Evolutionary conservation across 805 yeast genomes (phyloP).

Genomic region (Yarrowia keelungensis): DNA sequence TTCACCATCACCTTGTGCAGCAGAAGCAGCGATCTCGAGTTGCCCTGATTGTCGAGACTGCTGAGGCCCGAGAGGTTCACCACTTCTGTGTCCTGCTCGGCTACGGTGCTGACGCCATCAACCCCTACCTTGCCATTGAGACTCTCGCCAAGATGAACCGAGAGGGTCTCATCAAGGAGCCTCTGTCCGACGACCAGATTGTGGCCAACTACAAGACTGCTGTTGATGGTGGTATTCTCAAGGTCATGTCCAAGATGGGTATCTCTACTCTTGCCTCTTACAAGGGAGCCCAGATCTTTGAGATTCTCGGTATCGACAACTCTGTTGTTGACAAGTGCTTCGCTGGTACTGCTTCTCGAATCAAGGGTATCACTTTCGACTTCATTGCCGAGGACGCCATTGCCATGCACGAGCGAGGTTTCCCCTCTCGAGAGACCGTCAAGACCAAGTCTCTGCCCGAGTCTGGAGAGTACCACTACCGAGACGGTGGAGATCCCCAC

Average conservation of each 20-base stretch:
- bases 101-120: constrained; percentile 96
- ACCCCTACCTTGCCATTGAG: constrained; percentile 93
- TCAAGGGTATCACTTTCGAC: constrained; percentile 93
- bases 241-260: constrained; percentile 99
- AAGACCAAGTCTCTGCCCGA: constrained; percentile 83
- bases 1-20: constrained; percentile 94
- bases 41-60: constrained; percentile 89
- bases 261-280: constrained; percentile 97
- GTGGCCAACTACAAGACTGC: constrained; percentile 82
- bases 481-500: constrained; percentile 98
- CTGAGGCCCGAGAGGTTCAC: constrained; percentile 97
- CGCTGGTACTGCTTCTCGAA: constrained; percentile 97
- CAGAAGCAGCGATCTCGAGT: constrained; percentile 96
- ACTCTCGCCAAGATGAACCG: constrained; percentile 82
- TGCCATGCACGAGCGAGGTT: constrained; percentile 91
- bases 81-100: constrained; percentile 94
- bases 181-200: constrained; percentile 64
- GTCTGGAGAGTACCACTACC: constrained; percentile 97
- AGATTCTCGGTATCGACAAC: constrained; percentile 94
- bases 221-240: constrained; percentile 87
- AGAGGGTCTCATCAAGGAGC: constrained; percentile 65
- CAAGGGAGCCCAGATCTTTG: constrained; percentile 98
- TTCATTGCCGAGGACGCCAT: constrained; percentile 97
- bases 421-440: constrained; percentile 75
- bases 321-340: constrained; percentile 94